A percentile compares a stretch with the other conserved stretches of the same genome.
Conservation (phyloP, 768 basidiomycete species). For the Fomitopsis serialis region DNA sequence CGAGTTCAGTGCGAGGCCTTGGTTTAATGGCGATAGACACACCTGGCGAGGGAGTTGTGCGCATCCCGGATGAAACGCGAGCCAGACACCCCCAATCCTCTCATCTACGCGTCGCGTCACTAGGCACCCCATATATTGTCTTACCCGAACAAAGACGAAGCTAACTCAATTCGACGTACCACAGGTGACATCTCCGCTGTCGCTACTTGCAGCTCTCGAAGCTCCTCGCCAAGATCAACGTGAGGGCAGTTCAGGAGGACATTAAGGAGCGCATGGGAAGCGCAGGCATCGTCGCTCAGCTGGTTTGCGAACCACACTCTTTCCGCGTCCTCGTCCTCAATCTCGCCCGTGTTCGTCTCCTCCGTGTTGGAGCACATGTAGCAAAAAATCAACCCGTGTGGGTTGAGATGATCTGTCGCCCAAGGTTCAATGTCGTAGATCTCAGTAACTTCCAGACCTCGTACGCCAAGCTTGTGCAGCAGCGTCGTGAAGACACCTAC, state of each 20-base stretch:
- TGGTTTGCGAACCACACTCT: constrained; percentile 67
- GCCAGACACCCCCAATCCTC: constrained; percentile 57
- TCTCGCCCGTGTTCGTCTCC: constrained; percentile 14
- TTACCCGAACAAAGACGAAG: background rate
- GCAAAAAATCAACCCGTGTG: constrained; percentile 59
- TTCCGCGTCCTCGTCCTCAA: constrained; percentile 46
- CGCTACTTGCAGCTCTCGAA: constrained; percentile 41
- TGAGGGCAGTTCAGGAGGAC: constrained; percentile 51
- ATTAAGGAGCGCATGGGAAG: constrained; percentile 57
- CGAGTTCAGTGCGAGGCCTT: background rate
- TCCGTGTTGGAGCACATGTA: constrained; percentile 49
- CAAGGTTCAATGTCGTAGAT: constrained; percentile 60
- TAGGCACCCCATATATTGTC: background rate
- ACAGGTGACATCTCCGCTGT: constrained; percentile 53
- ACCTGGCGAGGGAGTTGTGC: constrained; percentile 61
- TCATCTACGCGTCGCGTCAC: constrained; percentile 40
- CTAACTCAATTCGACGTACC: constrained; percentile 31
- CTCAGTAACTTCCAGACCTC: constrained; percentile 49
- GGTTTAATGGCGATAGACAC: constrained; percentile 4
- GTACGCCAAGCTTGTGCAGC: constrained; percentile 47
- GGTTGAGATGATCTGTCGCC: constrained; percentile 55
- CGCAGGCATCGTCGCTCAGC: constrained; percentile 61
- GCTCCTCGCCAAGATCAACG: constrained; percentile 41
- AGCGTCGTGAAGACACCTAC: constrained; percentile 56
- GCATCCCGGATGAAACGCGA: constrained; percentile 46